Base-by-base conservation (phyloP, 2,329 filamentous ascomycete species). In the Xylariaceae sp. region DNA sequence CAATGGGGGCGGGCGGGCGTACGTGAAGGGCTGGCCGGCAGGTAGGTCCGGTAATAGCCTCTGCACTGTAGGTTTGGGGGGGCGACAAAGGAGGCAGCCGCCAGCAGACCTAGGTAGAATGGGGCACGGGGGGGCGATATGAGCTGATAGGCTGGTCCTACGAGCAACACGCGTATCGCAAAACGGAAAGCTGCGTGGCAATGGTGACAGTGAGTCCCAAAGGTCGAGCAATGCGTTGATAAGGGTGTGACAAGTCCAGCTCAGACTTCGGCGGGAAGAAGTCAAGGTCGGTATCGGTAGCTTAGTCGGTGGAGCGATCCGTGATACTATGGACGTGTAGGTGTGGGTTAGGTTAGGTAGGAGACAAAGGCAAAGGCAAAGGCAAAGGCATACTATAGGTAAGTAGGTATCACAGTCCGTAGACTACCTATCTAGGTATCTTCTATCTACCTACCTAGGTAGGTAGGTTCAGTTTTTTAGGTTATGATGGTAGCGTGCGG, bases 291-390 rank as follows among this genome's bases (percentile, higher is more conserved):
- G 29, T 11, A 45, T n/a, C 26, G 32, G 9, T 3, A n/a, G 27
- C 8, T 9, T 44, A 4, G 27, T 12, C 31, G 12, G 42, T 44
- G 42, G 42, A 44, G 42, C 26, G 32, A 44, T 26, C 11, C 8
- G 8, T 11, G 27, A 45, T 30, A 45, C 26, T 27, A 27, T 44
- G 31, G 42, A 30, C 42, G 27, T 4, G 26, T 30, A 44, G 42
- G 42, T 30, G 42, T 30, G 27, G 42, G 26, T 30, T 8, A 31
- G 55, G 56, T 37, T 51, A 58, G 30, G 48, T 46, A 27, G 41
- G 47, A 34, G 51, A 47, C 31, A 26, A 39, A 47, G 39, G 47
- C 39, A 32, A 19, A 19, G 19, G 19, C 19, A 19, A 19, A 19
- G 19, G 48, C 31, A 26, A 39, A 47, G 39, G 47, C 39, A 32